Base-by-base conservation (phyloP, 768 basidiomycete genomes). In the Rhodotorula babjevae region DNA sequence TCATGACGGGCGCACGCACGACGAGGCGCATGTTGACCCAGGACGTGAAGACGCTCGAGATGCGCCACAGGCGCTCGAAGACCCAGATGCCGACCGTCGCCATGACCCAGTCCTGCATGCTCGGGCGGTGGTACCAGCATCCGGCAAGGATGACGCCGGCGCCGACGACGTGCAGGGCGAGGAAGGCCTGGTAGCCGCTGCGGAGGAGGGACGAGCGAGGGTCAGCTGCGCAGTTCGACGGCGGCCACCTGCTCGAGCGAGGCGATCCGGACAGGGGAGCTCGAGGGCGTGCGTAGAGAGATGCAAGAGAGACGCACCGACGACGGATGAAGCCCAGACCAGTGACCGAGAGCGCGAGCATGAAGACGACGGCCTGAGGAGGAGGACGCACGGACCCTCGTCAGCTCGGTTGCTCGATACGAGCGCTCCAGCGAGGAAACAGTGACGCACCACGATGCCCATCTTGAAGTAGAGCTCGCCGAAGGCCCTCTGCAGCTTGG, bases 141-240 rank as follows among this genome's bases (percentile, higher is more conserved):
- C 74, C 74, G 27, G 70, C 74, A n/a, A 75, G 69, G 44, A 72
- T 58, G 23, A 72, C 10, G 2, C 62, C 67, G 6, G 67, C 74
- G 31, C 74, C 70, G 31, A 65, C n/a, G 59, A 75, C 58, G 65
- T 75, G 74, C 5, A 68, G 55, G 27, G 63, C 33, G 59, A 74
- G 73, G 67, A 74, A 74, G 40, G 65, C 60, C 55, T 74, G 69
- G 63, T 74, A 71, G 27, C 33, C 49, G 1, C 63, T 27, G 23
- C 36, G 40, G 23, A 36, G 42, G n/a, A 8, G 27, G 40, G 11
- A 31, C 25, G 8, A 40, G 36, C 31, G 18, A 5, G 23, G 15
- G 1, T 53, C 46, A 16, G 3, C 16, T 19, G 11, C n/a, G 4
- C 19, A 3, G 21, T 9, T 36, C 36, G 36, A 36, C 36, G 36